A percentile compares a stretch with the other conserved stretches of the same genome.
Conservation (phyloP, 2,329 filamentous ascomycete genomes). For the Colletotrichum liaoningense region DNA sequence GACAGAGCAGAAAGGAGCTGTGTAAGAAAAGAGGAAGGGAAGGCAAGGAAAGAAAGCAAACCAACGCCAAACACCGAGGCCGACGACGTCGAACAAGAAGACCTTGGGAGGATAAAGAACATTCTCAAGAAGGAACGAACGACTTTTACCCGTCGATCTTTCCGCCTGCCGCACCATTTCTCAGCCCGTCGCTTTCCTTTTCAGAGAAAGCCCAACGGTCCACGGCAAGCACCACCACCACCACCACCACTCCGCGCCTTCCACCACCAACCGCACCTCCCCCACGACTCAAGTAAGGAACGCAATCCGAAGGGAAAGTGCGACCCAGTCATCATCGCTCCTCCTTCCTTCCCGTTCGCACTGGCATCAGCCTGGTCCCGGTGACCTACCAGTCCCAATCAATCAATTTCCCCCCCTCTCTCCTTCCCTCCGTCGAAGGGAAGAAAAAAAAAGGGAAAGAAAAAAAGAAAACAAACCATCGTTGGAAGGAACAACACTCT, state of each 20-base stretch:
- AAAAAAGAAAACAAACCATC: conserved; percentile 6
- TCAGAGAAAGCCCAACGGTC: conserved; percentile 19
- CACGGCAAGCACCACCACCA: too few relatives aligned
- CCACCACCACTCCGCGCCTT: too few relatives aligned
- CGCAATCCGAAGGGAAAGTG: conserved; percentile 31
- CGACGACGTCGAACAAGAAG: neutral
- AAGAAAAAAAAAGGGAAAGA: neutral
- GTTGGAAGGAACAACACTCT: neutral
- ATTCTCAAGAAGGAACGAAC: neutral
- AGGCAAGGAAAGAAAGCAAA: neutral
- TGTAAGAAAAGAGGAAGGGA: neutral
- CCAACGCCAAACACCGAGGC: neutral
- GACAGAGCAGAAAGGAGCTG: neutral
- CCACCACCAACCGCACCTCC: neutral
- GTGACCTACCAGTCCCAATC: neutral
- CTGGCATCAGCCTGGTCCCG: conserved; percentile 28
- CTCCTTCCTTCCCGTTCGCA: conserved; percentile 28
- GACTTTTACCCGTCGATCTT: neutral
- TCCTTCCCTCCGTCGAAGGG: conserved; percentile 12
- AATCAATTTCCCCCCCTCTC: neutral
- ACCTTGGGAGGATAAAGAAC: neutral
- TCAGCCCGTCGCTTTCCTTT: neutral
- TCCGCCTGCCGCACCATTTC: neutral
- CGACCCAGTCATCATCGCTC: conserved; percentile 28
- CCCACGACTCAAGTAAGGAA: conserved; percentile 12